Conservation (phyloP, 495 filamentous ascomycete species). For the Penicillium longicatenatum region DNA sequence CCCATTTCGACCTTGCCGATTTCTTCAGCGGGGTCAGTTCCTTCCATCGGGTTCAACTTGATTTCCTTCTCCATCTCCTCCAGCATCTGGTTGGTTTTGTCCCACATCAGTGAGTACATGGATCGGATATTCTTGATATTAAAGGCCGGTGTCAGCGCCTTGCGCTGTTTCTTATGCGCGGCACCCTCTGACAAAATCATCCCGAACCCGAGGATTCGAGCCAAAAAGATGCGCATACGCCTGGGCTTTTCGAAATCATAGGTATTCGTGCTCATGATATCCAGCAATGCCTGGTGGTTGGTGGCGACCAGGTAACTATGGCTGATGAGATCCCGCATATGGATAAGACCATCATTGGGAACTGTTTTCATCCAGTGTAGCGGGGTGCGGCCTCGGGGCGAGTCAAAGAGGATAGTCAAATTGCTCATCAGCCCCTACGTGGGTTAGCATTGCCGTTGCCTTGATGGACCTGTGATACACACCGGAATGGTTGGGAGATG, state of each 20-base stretch:
- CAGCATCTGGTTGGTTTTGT: conserved; percentile 48
- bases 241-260: conserved; percentile 57
- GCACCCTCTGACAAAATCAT: conserved; percentile 81
- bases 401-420: conserved; percentile 51
- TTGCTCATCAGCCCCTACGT: conserved; percentile 58
- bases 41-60: conserved; percentile 34
- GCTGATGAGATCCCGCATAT: conserved; percentile 57
- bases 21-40: conserved; percentile 39
- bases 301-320: conserved; percentile 40
- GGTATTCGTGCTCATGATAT: conserved; percentile 57
- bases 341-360: conserved; percentile 86
- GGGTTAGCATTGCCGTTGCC: not conserved
- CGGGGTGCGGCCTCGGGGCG: conserved; percentile 62
- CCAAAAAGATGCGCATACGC: conserved; percentile 53
- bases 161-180: conserved; percentile 72
- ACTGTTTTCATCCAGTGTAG: conserved; percentile 71
- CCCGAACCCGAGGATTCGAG: conserved; percentile 72
- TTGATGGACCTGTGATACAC: conserved; percentile 18
- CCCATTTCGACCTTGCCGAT: conserved; percentile 64
- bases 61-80: conserved; percentile 45
- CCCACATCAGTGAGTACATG: conserved; percentile 81
- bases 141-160: conserved; percentile 80
- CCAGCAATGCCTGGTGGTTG: conserved; percentile 48
- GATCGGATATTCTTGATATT: conserved; percentile 80
- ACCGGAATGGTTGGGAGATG: conserved; percentile 62